Evolutionary conservation across 805 yeast genomes (phyloP), one percentile per base, ranked within the genome.

Genomic region (Kluyveromyces lactis): DNA sequence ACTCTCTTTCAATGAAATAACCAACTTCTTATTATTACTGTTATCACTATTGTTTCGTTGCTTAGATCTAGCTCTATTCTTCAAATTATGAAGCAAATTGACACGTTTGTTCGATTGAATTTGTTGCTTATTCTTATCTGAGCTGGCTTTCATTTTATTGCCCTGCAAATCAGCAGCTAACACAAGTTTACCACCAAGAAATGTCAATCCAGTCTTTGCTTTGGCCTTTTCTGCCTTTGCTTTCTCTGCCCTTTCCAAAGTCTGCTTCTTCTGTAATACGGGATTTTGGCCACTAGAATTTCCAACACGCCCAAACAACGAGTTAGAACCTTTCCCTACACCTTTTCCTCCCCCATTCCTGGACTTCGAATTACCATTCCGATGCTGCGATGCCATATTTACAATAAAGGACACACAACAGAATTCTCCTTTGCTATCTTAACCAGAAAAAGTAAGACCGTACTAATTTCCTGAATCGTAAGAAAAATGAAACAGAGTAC

Each of bases 111-210:
- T 38, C 38, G 12, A 12, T n/a, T 12, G 6, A 7, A 11, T 12
- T 27, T 6, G 13, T 15, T 27, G 7, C 30, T 27, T 6, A 24
- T 24, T 24, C 27, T 12, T 12, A 24, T 24, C 12, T 9, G 11
- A 9, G 11, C 27, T 9, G 9, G 27, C 27, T 12, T 24, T 24
- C 27, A 9, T 12, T 12, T 9, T 9, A 9, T 9, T 24, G 12
- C 27, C 11, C 12, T 55, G 53, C 26, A 54, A 49, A 46, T 62
- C 56, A 42, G 46, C 35, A 36, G 43, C 41, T 49, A 54, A 38
- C 37, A 56, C 47, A 13, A 58, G 38, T 38, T 45, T 51, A 18
- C 62, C 63, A 26, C 50, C 44, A 2, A 53, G 53, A n/a, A 53
- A 56, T 21, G 44, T 49, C 29, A 42, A 45, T 1, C 58, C 58